These are phyloP conservation scores for Alternaria arborescens DNA, from an alignment of 2,329 filamentous ascomycete species.

Conservation along the genomic window DNA sequence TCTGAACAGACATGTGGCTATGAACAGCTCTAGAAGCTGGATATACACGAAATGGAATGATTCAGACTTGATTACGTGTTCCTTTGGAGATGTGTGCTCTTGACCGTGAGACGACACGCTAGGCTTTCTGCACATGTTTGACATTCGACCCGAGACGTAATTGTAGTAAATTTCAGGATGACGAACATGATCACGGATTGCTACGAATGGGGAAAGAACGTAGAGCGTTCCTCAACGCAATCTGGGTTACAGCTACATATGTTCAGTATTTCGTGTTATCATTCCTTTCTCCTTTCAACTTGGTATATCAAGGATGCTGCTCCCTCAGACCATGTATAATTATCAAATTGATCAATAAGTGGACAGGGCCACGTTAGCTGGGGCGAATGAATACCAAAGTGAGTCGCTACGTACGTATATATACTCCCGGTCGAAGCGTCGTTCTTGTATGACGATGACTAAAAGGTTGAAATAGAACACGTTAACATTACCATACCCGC, in stretches of 20 bases:
- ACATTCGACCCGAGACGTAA: neutral
- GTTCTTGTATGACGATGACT: neutral
- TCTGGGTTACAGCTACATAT: neutral
- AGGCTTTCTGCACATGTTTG: neutral
- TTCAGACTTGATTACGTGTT: slow-evolving; percentile 19
- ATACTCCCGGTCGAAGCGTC: neutral
- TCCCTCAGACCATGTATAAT: too few species aligned
- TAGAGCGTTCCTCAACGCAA: neutral
- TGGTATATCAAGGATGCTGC: too few species aligned
- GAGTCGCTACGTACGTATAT: neutral
- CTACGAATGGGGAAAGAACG: neutral
- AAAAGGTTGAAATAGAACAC: neutral
- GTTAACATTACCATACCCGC: neutral
- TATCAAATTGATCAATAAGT: too few species aligned
- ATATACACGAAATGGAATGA: slow-evolving; percentile 32
- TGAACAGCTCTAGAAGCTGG: slow-evolving; percentile 36
- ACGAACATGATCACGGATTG: neutral
- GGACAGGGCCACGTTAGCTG: neutral
- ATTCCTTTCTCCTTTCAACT: too few species aligned
- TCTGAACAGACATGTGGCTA: slow-evolving; percentile 33
- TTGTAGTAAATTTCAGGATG: neutral
- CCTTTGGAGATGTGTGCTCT: neutral
- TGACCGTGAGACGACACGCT: neutral
- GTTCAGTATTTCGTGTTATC: neutral
- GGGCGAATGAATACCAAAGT: neutral